Conservation (phyloP, 2,329 filamentous ascomycete genomes). For the Penicillium sp. region DNA sequence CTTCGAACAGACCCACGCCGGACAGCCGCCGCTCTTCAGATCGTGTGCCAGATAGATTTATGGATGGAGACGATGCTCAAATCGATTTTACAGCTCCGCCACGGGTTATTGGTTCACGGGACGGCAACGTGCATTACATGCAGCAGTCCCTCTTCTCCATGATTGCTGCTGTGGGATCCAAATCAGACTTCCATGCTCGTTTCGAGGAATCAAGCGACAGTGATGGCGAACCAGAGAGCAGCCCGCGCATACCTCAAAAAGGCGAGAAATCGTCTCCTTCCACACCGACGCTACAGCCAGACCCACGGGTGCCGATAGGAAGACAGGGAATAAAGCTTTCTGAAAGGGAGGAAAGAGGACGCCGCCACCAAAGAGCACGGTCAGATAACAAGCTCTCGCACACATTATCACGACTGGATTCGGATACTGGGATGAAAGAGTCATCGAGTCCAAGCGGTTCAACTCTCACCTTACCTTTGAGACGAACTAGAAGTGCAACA, state of each 20-base stretch:
- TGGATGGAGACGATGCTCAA: conserved; percentile 60
- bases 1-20: conserved; percentile 24
- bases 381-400: conserved; percentile 63
- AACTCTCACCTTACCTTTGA: conserved; percentile 19
- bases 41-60: conserved; percentile 60
- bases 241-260: conserved; percentile 17
- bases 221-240: conserved; percentile 55
- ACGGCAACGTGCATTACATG: conserved; percentile 64
- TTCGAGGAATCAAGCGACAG: conserved; percentile 86
- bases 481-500: conserved; percentile 36
- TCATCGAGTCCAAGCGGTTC: conserved; percentile 22
- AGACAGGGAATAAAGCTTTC: conserved; percentile 3
- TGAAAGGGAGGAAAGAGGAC: conserved; percentile 36
- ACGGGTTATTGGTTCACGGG: conserved; percentile 35
- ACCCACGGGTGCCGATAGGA: conserved; percentile 4
- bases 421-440: conserved; percentile 29
- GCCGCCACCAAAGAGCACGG: conserved; percentile 60
- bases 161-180: conserved; percentile 83
- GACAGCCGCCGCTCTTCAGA: conserved; percentile 49
- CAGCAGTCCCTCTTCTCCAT: conserved; percentile 94
- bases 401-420: conserved; percentile 62
- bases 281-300: conserved; percentile 3
- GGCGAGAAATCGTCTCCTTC: conserved; percentile 1
- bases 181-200: conserved; percentile 76
- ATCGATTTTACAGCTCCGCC: conserved; percentile 62